Evolutionary conservation across 352 stramenopile genomes (phyloP).

Genomic region (Globisporangium takayamanum): DNA sequence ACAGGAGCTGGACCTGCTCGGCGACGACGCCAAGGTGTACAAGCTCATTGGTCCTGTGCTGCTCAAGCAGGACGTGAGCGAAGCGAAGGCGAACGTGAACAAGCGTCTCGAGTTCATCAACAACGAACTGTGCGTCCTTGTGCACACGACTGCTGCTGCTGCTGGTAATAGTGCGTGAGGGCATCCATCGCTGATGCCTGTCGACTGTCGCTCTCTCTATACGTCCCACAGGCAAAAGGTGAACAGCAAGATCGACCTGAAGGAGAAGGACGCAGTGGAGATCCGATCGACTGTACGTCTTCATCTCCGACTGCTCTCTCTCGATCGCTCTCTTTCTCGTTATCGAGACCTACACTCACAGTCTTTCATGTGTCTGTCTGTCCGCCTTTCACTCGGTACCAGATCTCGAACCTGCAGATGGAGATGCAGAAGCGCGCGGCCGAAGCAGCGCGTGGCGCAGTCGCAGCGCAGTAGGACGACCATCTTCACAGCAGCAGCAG

Average conservation of each 20-base stretch:
- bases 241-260: slow-evolving; percentile 80
- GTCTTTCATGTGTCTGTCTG: not conserved
- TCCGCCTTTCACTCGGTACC: slow-evolving; percentile 8
- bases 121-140: slow-evolving; percentile 77
- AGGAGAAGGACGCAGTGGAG: slow-evolving; percentile 87
- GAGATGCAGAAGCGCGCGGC: slow-evolving; percentile 85
- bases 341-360: not conserved
- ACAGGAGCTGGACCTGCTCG: slow-evolving; percentile 80
- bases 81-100: slow-evolving; percentile 92
- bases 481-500: not conserved
- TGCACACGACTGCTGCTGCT: not conserved
- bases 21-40: slow-evolving; percentile 88
- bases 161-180: not conserved
- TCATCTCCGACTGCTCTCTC: too few species aligned
- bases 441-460: slow-evolving; percentile 61
- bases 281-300: slow-evolving; percentile 78
- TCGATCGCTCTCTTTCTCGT: not conserved
- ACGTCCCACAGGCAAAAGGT: slow-evolving; percentile 63
- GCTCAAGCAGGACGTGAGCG: slow-evolving; percentile 92
- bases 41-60: slow-evolving; percentile 94
- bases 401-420: slow-evolving; percentile 88
- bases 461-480: slow-evolving; percentile 18
- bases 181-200: not conserved
- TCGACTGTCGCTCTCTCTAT: not conserved
- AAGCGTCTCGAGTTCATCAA: slow-evolving; percentile 96